Evolutionary conservation across 2,329 filamentous ascomycete genomes (phyloP).

Genomic region (Lomentospora prolificans): DNA sequence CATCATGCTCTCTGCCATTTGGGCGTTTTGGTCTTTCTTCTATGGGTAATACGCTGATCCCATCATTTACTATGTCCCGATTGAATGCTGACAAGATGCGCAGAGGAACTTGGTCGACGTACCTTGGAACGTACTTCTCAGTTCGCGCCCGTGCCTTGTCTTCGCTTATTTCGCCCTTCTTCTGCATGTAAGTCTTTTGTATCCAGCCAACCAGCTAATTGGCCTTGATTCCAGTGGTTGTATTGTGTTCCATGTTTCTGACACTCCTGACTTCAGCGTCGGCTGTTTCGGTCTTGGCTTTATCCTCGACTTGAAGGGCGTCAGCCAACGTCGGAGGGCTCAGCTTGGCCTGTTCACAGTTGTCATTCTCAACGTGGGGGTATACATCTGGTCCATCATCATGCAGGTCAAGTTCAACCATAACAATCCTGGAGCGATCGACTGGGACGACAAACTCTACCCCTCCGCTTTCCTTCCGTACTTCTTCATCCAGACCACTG

Average conservation of each 20-base stretch:
- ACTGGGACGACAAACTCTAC: constrained; percentile 33
- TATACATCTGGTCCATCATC: constrained; percentile 39
- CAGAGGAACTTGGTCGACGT: constrained; percentile 32
- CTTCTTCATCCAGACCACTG: constrained; percentile 32
- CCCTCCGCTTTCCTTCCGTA: constrained; percentile 33
- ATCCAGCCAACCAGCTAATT: too few species aligned
- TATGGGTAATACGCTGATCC: too few species aligned
- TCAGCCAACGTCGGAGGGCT: constrained; percentile 32
- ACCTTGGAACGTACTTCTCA: constrained; percentile 13
- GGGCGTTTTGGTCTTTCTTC: constrained; percentile 37
- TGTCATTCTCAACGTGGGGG: constrained; percentile 33
- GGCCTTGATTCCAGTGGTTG: too few species aligned
- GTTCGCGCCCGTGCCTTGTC: constrained; percentile 14
- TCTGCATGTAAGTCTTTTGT: constrained; percentile 37
- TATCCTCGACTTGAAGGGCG: constrained; percentile 27
- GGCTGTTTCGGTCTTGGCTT: constrained; percentile 39
- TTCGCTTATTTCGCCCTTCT: constrained; percentile 26
- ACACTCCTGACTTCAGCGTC: constrained; percentile 21
- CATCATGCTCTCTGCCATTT: constrained; percentile 26
- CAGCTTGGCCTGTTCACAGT: constrained; percentile 34
- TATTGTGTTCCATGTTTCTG: too few species aligned
- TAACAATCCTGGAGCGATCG: constrained; percentile 30
- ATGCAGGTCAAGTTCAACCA: constrained; percentile 32
- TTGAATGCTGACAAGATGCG: neutral
- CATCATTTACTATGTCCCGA: too few species aligned